Conservation (phyloP, 2,329 filamentous ascomycete genomes). For the Amphichorda felina region DNA sequence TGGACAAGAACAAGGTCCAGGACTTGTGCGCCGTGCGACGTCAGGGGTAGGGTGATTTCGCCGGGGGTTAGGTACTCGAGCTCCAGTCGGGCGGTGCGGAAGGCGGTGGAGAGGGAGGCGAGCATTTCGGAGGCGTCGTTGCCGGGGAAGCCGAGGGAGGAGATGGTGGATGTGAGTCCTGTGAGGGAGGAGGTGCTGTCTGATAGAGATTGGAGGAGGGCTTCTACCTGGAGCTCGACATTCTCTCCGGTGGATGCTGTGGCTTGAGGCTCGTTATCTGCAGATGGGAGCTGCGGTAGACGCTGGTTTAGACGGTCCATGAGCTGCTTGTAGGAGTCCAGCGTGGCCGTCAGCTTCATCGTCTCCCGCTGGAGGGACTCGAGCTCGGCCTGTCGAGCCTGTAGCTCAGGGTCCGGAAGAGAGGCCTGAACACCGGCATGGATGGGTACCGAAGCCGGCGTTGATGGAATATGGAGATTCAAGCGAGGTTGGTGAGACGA, state of each 20-base stretch:
- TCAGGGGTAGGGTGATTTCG: conserved; percentile 40
- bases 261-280: conserved; percentile 5
- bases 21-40: conserved; percentile 39
- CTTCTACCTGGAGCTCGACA: conserved; percentile 29
- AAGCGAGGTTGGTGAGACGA: conserved; percentile 12
- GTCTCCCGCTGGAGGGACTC: conserved; percentile 35
- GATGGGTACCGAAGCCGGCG: conserved; percentile 1
- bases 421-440: conserved; percentile 26
- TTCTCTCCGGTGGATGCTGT: conserved; percentile 7
- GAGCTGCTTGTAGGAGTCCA: conserved; percentile 34
- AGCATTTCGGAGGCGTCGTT: conserved; percentile 36
- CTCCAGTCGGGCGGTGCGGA: conserved; percentile 46
- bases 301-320: conserved; percentile 22
- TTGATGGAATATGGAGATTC: neutral
- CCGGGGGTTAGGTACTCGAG: conserved; percentile 51
- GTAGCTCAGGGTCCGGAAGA: conserved; percentile 28
- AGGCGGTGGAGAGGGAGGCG: conserved; percentile 30
- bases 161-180: conserved; percentile 31
- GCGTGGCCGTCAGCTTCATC: conserved; percentile 29
- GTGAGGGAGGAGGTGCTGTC: conserved; percentile 35
- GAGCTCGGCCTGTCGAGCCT: conserved; percentile 32
- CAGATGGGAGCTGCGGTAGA: conserved; percentile 13
- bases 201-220: conserved; percentile 30
- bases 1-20: conserved; percentile 40
- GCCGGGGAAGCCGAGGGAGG: conserved; percentile 37